phyloP scores from a whole-genome alignment of 2,329 filamentous ascomycete genomes.

The Aspergillus pseudoterreus region DNA sequence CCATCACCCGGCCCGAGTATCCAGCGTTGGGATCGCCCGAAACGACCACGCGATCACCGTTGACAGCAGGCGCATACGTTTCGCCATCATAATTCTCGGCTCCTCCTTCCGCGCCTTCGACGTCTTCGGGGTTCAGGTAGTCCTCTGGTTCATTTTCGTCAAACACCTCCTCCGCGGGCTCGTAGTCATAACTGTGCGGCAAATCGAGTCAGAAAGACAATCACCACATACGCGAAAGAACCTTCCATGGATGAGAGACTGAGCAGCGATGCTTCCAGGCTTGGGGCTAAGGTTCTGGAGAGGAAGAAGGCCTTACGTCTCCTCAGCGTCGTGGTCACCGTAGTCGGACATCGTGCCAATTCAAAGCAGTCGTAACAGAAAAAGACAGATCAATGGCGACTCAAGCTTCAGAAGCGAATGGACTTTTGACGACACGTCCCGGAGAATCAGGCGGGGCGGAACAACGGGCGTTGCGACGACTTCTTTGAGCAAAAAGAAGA shows the following conservation, averaged over 20 bases:
- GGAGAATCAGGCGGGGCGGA: constrained; percentile 7
- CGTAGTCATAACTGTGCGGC: constrained; percentile 43
- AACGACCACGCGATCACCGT: constrained; percentile 40
- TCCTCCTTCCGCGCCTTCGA: constrained; percentile 51
- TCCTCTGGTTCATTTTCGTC: constrained; percentile 64
- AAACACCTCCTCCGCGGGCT: constrained; percentile 60
- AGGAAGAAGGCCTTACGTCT: constrained; percentile 47
- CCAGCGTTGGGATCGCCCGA: constrained; percentile 52
- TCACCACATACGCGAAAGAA: constrained; percentile 5
- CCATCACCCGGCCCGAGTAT: constrained; percentile 51
- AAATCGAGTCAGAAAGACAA: constrained; percentile 23
- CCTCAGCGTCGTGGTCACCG: constrained; percentile 62
- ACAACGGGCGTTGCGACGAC: constrained; percentile 15
- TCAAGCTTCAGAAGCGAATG: constrained; percentile 9
- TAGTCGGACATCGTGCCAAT: constrained; percentile 65
- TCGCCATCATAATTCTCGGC: constrained; percentile 54
- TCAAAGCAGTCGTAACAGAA: constrained; percentile 10
- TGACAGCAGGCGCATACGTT: constrained; percentile 31
- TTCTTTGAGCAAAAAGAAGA: constrained; percentile 14
- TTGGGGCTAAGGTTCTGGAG: constrained; percentile 9
- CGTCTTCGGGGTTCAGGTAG: constrained; percentile 54
- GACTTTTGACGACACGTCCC: constrained; percentile 10
- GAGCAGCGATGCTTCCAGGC: constrained; percentile 3
- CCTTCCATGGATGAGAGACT: constrained; percentile 3
- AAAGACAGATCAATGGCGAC: constrained; percentile 12